Base-by-base conservation (phyloP, 306 rosid genomes). In the Vigna unguiculata region DNA sequence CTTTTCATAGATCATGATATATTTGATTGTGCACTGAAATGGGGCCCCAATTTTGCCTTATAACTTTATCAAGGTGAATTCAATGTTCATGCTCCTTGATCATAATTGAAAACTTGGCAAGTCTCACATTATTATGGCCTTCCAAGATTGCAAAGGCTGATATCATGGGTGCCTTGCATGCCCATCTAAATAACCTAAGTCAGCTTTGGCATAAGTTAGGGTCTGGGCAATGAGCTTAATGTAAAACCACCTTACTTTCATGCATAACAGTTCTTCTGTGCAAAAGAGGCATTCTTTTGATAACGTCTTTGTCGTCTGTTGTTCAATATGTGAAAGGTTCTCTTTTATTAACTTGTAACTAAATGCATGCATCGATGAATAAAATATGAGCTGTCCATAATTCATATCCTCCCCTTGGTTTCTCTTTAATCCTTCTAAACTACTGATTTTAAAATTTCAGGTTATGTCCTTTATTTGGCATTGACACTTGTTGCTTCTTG, bases 401-500 rank as follows among this genome's bases (percentile, higher is more conserved):
- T 74, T 78, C 65, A 22, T 40, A 22, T 16, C n/a, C 38, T 43
- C 66, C 70, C 65, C 41, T 16, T 4, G 9, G 21, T 57, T 72
- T 79, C 22, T 82, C 69, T 81, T 66, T 71, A 71, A 47, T 66
- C 48, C 76, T 66, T 77, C 80, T 47, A 36, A 76, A 45, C 47
- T 62, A 43, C 68, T 85, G 28, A 43, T 70, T 59, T 80, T 71
- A 59, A 57, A 78, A 76, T 86, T 85, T 73, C 97, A 95, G 99
- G 99, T 83, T 87, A 77, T 79, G 83, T 85, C 59, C 10, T 83
- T 83, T 95, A 90, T 85, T 87, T 90, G 85, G 83, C 85, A 45
- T 66, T 89, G 78, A 85, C 89, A 69, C 86, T 85, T 80, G 28
- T 88, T 77, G 90, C 93, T 82, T 81, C 97, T 58, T 92, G 97